Base-by-base conservation (phyloP, 257 asterid species). In the Echium plantagineum region DNA sequence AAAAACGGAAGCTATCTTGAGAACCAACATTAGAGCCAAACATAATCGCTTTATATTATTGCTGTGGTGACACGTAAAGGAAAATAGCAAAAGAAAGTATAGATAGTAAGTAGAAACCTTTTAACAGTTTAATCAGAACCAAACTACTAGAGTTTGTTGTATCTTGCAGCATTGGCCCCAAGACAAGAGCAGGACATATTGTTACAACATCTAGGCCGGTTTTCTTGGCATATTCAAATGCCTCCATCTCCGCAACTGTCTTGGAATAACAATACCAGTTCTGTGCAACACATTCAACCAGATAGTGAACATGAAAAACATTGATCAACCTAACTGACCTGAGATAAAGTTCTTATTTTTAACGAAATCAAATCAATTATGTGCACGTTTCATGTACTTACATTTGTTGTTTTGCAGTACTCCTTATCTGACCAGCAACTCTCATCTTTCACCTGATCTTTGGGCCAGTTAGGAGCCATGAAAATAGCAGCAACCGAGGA, bases 391-490 rank as follows among this genome's bases (percentile, higher is more conserved):
- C 17, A 20, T 19, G 15, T 9, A n/a, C 52, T 69, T 77, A 90
- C 97, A 35, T 83, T 81, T 47, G 78, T 84, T 24, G 64, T 59
- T 77, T 55, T 83, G 94, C 96, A 90, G 80, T 75, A 78, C 59
- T 87, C 96, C 65, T 13, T 26, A 59, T 90, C 94, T 4, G 97
- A 90, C 97, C 97, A 90, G 72, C 94, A 85, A 31, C 63, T 59
- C 84, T 90, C 97, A 8, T 83, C 88, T 52, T 70, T 68, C 48
- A 71, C 74, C 63, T 60, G 75, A 71, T 69, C 84, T 66, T 80
- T 67, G 22, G 89, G 84, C 89, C 83, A 85, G 32, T 65, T 72
- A 21, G 96, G 97, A 69, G 77, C 81, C 81, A 81, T 16, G 15
- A 0, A n/a, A 48, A 83, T 47, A n/a, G 97, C 94, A 47, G 78